These are phyloP conservation scores for Neurospora tetraspora DNA, from an alignment of 495 filamentous ascomycete species.

Conservation along the genomic window DNA sequence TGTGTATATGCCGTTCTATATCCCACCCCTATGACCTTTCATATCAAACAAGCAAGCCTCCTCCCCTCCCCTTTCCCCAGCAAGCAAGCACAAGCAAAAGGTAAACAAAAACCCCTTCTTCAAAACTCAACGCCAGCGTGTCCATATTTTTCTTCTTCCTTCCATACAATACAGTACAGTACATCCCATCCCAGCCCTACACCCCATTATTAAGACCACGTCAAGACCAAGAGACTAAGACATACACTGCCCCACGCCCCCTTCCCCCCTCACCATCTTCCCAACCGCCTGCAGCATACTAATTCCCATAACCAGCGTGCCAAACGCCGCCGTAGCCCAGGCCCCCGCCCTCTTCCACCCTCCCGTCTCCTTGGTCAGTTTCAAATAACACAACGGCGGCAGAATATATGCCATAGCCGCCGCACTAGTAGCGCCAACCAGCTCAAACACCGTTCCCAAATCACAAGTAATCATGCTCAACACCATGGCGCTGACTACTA, in stretches of 20 bases:
- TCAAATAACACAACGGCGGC: conserved; percentile 90
- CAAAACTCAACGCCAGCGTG: background rate
- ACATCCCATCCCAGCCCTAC: background rate
- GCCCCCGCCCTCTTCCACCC: conserved; percentile 68
- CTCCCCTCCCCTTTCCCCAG: background rate
- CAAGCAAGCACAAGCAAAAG: background rate
- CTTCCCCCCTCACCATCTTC: conserved; percentile 48
- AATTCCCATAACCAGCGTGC: conserved; percentile 71
- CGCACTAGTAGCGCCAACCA: conserved; percentile 90
- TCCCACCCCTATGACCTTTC: background rate
- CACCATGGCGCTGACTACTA: conserved; percentile 71
- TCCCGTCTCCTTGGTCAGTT: conserved; percentile 49
- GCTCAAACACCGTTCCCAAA: conserved; percentile 84
- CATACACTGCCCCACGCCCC: conserved; percentile 6
- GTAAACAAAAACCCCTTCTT: background rate
- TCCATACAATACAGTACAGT: background rate
- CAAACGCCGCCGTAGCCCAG: conserved; percentile 61
- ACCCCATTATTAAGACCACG: background rate
- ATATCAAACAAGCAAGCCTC: background rate
- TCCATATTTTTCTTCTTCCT: background rate
- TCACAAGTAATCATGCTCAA: conserved; percentile 81
- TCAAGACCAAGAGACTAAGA: background rate
- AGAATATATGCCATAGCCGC: conserved; percentile 91
- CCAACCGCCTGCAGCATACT: conserved; percentile 64
- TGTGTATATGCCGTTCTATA: background rate